Conservation (phyloP, 805 yeast species). For the Metschnikowia lachancei region DNA sequence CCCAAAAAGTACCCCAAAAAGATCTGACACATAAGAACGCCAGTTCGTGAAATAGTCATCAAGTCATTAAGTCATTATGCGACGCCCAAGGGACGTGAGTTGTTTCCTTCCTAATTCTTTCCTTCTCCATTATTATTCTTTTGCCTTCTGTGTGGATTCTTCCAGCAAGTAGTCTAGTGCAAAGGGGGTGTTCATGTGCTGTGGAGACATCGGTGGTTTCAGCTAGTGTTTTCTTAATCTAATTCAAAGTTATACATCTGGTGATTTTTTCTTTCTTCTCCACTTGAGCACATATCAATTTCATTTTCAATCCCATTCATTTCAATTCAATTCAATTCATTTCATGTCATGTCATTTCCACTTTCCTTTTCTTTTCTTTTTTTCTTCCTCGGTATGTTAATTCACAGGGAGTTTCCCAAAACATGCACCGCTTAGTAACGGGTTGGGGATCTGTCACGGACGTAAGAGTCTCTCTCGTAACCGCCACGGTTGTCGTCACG, state of each 20-base stretch:
- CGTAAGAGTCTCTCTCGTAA: constrained; percentile 47
- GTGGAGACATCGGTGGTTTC: constrained; percentile 3
- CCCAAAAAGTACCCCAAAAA: too few relatives aligned
- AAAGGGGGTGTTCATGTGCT: constrained; percentile 5
- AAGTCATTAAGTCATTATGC: too few relatives aligned
- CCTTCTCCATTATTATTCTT: too few relatives aligned
- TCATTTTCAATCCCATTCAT: not conserved
- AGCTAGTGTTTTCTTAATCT: constrained; percentile 12
- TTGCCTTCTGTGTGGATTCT: not conserved
- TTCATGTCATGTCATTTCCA: not conserved
- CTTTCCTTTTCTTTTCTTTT: too few relatives aligned
- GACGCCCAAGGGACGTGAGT: too few relatives aligned
- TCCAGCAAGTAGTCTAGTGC: not conserved
- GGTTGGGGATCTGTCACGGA: constrained; percentile 66
- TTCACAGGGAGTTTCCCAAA: too few relatives aligned
- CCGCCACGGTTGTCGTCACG: constrained; percentile 43
- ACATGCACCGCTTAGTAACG: constrained; percentile 46
- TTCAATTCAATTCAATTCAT: too few relatives aligned
- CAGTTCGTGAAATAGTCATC: too few relatives aligned
- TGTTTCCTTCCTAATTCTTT: not conserved
- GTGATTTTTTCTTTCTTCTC: not conserved
- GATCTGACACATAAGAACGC: too few relatives aligned
- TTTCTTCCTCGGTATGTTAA: too few relatives aligned
- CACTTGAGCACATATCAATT: constrained; percentile 2
- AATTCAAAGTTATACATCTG: constrained; percentile 12